These are phyloP conservation scores for Pezicula carpinea DNA, from an alignment of 2,329 filamentous ascomycete species.

Conservation along the genomic window DNA sequence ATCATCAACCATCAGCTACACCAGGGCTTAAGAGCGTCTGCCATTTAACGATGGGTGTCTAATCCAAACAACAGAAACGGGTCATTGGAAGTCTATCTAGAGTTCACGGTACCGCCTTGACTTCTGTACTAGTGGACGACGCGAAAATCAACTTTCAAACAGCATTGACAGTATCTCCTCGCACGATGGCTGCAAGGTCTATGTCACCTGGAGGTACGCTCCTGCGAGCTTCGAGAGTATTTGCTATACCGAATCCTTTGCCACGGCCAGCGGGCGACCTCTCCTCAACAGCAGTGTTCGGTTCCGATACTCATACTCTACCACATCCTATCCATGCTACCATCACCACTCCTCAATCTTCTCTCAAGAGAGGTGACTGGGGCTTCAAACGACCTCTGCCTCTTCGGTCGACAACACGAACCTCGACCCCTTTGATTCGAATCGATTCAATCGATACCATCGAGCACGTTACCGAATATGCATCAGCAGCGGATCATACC, in stretches of 20 bases:
- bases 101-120: not conserved
- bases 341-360: constrained; percentile 71
- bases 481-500: constrained; percentile 75
- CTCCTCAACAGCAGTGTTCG: constrained; percentile 40
- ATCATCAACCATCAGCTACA: no score
- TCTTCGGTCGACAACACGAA: constrained; percentile 65
- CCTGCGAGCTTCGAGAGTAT: constrained; percentile 82
- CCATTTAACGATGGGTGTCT: no score
- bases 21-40: no score
- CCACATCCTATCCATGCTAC: constrained; percentile 78
- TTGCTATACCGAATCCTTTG: constrained; percentile 77
- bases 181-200: constrained; percentile 27
- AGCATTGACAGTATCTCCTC: not conserved
- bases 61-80: no score
- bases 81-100: no score
- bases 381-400: constrained; percentile 85
- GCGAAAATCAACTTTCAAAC: not conserved
- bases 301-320: constrained; percentile 67
- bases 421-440: constrained; percentile 70
- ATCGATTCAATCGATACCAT: constrained; percentile 76
- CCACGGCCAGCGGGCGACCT: constrained; percentile 52
- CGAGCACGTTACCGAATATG: constrained; percentile 87
- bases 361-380: constrained; percentile 80
- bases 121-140: not conserved
- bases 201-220: constrained; percentile 63